phyloP scores from a whole-genome alignment of 495 filamentous ascomycete genomes.

The Talaromyces proteolyticus region DNA sequence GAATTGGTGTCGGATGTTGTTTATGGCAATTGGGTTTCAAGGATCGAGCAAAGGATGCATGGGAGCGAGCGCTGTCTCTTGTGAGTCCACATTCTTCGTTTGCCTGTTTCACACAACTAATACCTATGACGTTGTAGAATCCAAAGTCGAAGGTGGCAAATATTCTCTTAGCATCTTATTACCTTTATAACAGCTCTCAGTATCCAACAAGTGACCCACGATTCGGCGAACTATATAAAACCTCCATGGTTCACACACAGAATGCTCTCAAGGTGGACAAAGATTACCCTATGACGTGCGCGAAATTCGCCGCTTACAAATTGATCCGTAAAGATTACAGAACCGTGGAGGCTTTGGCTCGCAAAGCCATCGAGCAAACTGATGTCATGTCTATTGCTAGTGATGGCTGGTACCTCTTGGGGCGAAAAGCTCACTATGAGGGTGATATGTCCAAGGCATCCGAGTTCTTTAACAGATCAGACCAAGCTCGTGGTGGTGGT shows the following conservation, averaged over 20 bases:
- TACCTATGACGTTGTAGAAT: slow-evolving; percentile 40
- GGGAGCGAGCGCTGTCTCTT: slow-evolving; percentile 81
- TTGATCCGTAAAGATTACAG: slow-evolving; percentile 66
- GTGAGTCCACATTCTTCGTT: slow-evolving; percentile 20
- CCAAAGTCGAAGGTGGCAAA: slow-evolving; percentile 87
- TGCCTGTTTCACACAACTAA: neutral
- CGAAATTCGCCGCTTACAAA: slow-evolving; percentile 85
- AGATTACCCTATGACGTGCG: slow-evolving; percentile 82
- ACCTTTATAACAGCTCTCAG: slow-evolving; percentile 75
- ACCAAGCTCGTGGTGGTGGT: slow-evolving; percentile 79
- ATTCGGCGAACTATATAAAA: slow-evolving; percentile 78
- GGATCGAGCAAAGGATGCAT: slow-evolving; percentile 82
- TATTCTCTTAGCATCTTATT: slow-evolving; percentile 81
- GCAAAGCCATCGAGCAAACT: slow-evolving; percentile 89
- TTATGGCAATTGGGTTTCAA: slow-evolving; percentile 93
- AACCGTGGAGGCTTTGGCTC: slow-evolving; percentile 78
- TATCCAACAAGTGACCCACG: slow-evolving; percentile 69
- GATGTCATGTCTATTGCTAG: slow-evolving; percentile 94
- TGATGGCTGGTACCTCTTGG: slow-evolving; percentile 93
- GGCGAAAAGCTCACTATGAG: slow-evolving; percentile 78
- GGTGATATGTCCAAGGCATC: slow-evolving; percentile 59
- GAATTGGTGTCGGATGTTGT: slow-evolving; percentile 92
- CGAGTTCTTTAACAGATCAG: slow-evolving; percentile 81
- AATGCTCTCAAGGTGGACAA: slow-evolving; percentile 95
- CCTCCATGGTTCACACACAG: slow-evolving; percentile 88